Conservation (phyloP, 2,329 filamentous ascomycete genomes). For the Aspergillus neoniger region DNA sequence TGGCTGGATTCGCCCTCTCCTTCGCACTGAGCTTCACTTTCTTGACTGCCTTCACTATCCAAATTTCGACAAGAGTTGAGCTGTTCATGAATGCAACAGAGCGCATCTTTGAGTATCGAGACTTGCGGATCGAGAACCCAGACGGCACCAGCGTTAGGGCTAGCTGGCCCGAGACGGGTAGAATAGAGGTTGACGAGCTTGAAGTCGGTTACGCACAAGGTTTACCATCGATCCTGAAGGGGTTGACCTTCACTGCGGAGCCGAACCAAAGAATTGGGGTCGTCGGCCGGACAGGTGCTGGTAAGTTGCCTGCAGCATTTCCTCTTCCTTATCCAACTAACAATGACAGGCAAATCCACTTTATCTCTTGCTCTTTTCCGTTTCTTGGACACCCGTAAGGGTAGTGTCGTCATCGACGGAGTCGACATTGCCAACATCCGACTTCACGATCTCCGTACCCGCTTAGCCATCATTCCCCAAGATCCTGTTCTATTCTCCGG, state of each 20-base stretch:
- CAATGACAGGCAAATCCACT: constrained; percentile 30
- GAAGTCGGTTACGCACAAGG: constrained; percentile 72
- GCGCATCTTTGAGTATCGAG: constrained; percentile 57
- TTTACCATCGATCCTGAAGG: constrained; percentile 51
- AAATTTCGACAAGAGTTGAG: constrained; percentile 66
- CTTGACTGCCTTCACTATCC: constrained; percentile 65
- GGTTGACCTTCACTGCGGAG: constrained; percentile 28
- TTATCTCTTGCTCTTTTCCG: constrained; percentile 35
- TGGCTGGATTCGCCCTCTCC: constrained; percentile 74
- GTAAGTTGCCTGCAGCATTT: neutral
- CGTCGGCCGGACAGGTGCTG: constrained; percentile 38
- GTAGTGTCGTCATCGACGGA: constrained; percentile 34
- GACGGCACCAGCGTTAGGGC: constrained; percentile 28
- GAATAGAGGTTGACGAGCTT: constrained; percentile 71
- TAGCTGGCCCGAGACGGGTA: constrained; percentile 55
- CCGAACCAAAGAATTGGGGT: constrained; percentile 34
- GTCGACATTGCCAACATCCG: constrained; percentile 52
- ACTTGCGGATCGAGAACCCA: constrained; percentile 35
- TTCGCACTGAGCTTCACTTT: constrained; percentile 71
- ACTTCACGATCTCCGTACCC: constrained; percentile 64
- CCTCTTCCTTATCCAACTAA: neutral
- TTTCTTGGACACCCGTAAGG: constrained; percentile 30
- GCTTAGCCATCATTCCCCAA: constrained; percentile 78
- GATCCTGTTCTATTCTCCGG: constrained; percentile 82
- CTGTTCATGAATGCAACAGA: constrained; percentile 46